Percentiles rank a stretch among this genome's conserved stretches.
phyloP scores from a whole-genome alignment of 2,329 filamentous ascomycete species.

The Atkinsonella hypoxylon region DNA sequence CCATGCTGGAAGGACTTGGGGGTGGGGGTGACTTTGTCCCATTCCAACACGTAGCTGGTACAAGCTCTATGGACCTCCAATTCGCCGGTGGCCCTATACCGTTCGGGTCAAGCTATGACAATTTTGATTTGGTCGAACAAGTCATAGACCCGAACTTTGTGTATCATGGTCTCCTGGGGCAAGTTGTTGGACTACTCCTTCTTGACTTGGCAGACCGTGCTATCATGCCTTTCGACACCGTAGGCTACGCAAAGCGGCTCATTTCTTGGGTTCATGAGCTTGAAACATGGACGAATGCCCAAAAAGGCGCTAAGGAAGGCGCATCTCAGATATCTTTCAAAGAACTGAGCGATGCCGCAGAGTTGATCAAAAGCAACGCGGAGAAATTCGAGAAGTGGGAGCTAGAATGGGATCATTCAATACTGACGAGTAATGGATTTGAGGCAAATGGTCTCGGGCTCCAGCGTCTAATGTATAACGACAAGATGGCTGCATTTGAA shows the following conservation, averaged over 20 bases:
- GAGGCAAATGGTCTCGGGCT: constrained; percentile 59
- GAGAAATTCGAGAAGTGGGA: constrained; percentile 66
- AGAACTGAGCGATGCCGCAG: constrained; percentile 41
- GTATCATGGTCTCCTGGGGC: constrained; percentile 68
- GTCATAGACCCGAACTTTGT: constrained; percentile 72
- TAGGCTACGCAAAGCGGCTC: constrained; percentile 57
- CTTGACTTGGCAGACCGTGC: constrained; percentile 75
- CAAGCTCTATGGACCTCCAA: constrained; percentile 72
- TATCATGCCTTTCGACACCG: constrained; percentile 71
- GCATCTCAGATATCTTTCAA: constrained; percentile 16
- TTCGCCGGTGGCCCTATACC: constrained; percentile 60
- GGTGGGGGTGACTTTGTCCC: constrained; percentile 74
- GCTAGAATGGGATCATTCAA: constrained; percentile 58
- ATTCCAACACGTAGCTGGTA: constrained; percentile 86
- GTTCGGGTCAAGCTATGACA: constrained; percentile 79
- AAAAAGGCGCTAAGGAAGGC: constrained; percentile 27
- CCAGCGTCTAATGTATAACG: constrained; percentile 65
- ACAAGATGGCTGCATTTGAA: constrained; percentile 70
- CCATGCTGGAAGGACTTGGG: constrained; percentile 55
- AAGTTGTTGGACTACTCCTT: constrained; percentile 71
- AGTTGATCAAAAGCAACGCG: constrained; percentile 37
- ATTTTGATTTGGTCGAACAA: constrained; percentile 70
- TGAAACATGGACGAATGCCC: constrained; percentile 49
- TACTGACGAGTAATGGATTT: constrained; percentile 61
- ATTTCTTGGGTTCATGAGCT: constrained; percentile 54